Evolutionary conservation across 225 moss, liverwort and hornwort species (phyloP).

Genomic region (Marchantia paleacea): DNA sequence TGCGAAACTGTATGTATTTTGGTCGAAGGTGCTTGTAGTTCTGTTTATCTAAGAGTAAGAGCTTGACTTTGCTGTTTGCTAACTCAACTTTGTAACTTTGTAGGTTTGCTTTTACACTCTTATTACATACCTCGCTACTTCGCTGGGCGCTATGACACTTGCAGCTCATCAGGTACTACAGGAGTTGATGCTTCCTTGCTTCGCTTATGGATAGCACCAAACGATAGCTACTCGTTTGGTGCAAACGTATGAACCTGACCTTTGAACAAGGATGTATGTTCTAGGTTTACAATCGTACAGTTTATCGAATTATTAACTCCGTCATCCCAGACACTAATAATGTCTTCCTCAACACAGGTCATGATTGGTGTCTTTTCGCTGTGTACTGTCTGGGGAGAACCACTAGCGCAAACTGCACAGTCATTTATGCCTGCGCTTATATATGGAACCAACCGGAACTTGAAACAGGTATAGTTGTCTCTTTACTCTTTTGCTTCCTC

Average conservation of each 20-base stretch:
- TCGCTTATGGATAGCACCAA: too few relatives aligned
- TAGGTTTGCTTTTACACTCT: slow-evolving; percentile 82
- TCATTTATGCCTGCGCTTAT: slow-evolving; percentile 93
- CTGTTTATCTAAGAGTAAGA: neutral
- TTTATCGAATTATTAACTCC: neutral
- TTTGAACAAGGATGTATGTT: too few relatives aligned
- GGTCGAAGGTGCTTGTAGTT: neutral
- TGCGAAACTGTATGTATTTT: neutral
- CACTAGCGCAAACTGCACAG: slow-evolving; percentile 83
- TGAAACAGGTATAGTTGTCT: slow-evolving; percentile 59
- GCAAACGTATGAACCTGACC: too few relatives aligned
- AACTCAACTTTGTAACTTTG: slow-evolving; percentile 16
- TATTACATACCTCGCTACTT: slow-evolving; percentile 83
- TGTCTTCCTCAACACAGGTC: slow-evolving; percentile 44
- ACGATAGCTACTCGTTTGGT: too few relatives aligned
- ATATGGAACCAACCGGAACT: slow-evolving; percentile 62
- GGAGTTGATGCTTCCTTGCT: neutral
- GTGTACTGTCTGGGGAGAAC: slow-evolving; percentile 81
- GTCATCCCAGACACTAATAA: neutral
- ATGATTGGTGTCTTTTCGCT: slow-evolving; percentile 88
- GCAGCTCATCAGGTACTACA: slow-evolving; percentile 73
- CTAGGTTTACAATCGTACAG: too few relatives aligned
- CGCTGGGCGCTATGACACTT: slow-evolving; percentile 71
- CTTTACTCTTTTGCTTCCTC: neutral
- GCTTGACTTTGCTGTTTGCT: too few relatives aligned